A percentile compares a stretch with the other conserved stretches of the same genome.
phyloP scores from a whole-genome alignment of 1,284 basidiomycete species.

The Amylostereum chailletii region DNA sequence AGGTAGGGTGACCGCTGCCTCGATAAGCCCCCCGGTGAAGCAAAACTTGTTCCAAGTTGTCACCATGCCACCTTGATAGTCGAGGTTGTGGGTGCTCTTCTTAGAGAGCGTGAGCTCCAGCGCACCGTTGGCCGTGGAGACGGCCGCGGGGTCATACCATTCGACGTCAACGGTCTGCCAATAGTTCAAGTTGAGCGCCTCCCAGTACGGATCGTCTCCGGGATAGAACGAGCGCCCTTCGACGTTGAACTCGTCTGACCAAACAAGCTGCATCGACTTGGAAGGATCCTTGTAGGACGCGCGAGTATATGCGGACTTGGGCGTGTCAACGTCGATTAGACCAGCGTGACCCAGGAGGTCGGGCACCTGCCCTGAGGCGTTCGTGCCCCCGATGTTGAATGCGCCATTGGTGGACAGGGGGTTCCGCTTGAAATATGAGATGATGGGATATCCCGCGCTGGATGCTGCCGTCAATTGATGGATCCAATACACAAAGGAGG shows the following conservation, averaged over 20 bases:
- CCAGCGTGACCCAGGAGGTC: conserved; percentile 56
- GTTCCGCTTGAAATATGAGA: conserved; percentile 36
- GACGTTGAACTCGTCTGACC: conserved; percentile 85
- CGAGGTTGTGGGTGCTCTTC: conserved; percentile 61
- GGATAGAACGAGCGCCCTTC: conserved; percentile 78
- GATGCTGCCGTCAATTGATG: not conserved
- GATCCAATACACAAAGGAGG: not conserved
- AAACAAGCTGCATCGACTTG: conserved; percentile 56
- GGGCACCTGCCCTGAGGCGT: conserved; percentile 66
- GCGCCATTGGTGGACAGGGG: conserved; percentile 29
- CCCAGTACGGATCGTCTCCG: conserved; percentile 57
- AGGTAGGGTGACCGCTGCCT: conserved; percentile 71
- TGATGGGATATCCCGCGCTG: conserved; percentile 40
- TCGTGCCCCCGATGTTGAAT: conserved; percentile 67
- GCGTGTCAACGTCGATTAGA: conserved; percentile 6
- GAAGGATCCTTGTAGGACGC: conserved; percentile 41
- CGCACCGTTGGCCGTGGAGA: conserved; percentile 72
- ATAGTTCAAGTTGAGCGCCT: not conserved
- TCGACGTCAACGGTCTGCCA: conserved; percentile 49
- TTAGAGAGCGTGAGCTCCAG: conserved; percentile 73
- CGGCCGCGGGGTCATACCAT: conserved; percentile 73
- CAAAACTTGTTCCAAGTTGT: conserved; percentile 90
- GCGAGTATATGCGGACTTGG: conserved; percentile 44
- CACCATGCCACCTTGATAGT: conserved; percentile 69
- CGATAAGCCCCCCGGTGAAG: conserved; percentile 80